phyloP scores from a whole-genome alignment of 2,329 filamentous ascomycete genomes.

The Cercospora canescens region DNA sequence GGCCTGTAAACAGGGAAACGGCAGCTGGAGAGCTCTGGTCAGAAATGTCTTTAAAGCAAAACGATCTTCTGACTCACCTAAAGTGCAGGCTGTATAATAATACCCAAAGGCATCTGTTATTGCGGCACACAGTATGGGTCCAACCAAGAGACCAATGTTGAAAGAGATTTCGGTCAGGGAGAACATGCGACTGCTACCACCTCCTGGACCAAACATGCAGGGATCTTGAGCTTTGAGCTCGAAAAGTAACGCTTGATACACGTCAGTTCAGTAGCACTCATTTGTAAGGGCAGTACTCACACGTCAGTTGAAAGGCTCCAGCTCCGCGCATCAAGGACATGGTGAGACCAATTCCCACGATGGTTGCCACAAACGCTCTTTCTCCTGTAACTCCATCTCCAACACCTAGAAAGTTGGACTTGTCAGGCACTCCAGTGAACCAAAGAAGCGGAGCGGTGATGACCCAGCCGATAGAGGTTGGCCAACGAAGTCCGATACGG shows the following conservation, averaged over 20 bases:
- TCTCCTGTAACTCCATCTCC: conserved; percentile 12
- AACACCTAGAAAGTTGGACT: conserved; percentile 16
- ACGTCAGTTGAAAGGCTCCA: conserved; percentile 21
- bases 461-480: conserved; percentile 20
- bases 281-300: conserved; percentile 1
- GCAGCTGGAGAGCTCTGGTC: neutral
- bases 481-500: conserved; percentile 20
- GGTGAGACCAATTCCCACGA: conserved; percentile 18
- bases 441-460: conserved; percentile 18
- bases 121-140: conserved; percentile 19
- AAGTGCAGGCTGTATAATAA: conserved; percentile 16
- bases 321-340: conserved; percentile 18
- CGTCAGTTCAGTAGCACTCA: neutral
- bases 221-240: conserved; percentile 17
- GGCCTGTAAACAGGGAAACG: conserved; percentile 7
- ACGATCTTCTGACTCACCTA: conserved; percentile 10
- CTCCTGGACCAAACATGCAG: conserved; percentile 19
- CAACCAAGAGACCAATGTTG: conserved; percentile 19
- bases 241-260: conserved; percentile 10
- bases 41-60: neutral
- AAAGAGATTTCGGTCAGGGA: conserved; percentile 23
- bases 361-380: conserved; percentile 18
- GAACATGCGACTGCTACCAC: conserved; percentile 20
- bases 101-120: conserved; percentile 20
- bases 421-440: conserved; percentile 22